Evolutionary conservation across 1,284 basidiomycete species (phyloP).

Genomic region (Mycosarcoma mackinlayi): DNA sequence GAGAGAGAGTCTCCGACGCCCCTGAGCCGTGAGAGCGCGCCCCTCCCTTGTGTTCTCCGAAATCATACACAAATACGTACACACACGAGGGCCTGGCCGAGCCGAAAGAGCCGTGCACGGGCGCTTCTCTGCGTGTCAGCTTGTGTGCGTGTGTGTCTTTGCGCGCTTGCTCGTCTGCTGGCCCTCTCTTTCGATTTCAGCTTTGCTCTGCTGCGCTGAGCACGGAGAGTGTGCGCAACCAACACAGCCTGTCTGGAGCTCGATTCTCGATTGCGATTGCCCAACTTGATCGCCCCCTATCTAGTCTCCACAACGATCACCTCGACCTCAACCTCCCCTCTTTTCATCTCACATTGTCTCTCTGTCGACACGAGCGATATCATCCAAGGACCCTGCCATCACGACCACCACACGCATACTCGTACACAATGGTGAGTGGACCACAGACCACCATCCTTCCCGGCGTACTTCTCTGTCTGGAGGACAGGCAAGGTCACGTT

Average conservation of each 20-base stretch:
- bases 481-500: too few species aligned
- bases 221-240: background rate
- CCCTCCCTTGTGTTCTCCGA: background rate
- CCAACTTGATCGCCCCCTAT: slow-evolving; percentile 21
- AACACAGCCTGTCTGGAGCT: background rate
- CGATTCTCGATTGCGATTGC: background rate
- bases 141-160: background rate
- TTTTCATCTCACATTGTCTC: background rate
- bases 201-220: background rate
- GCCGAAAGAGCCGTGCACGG: slow-evolving; percentile 4
- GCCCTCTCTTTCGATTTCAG: background rate
- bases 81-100: slow-evolving; percentile 2
- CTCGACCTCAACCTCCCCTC: slow-evolving; percentile 1
- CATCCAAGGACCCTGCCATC: slow-evolving; percentile 1
- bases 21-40: background rate
- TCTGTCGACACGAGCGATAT: background rate
- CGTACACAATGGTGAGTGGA: slow-evolving; percentile 44
- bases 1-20: background rate
- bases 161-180: too few species aligned
- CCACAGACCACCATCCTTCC: background rate
- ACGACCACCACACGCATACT: slow-evolving; percentile 19
- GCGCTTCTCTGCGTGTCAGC: too few species aligned
- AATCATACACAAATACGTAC: background rate
- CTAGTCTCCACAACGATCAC: slow-evolving; percentile 24
- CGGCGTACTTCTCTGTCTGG: too few species aligned